Percentiles rank a stretch among this genome's conserved stretches.
Evolutionary conservation across 441 rosid species (phyloP).

Genomic region (Bocquillonia castaneifolia): DNA sequence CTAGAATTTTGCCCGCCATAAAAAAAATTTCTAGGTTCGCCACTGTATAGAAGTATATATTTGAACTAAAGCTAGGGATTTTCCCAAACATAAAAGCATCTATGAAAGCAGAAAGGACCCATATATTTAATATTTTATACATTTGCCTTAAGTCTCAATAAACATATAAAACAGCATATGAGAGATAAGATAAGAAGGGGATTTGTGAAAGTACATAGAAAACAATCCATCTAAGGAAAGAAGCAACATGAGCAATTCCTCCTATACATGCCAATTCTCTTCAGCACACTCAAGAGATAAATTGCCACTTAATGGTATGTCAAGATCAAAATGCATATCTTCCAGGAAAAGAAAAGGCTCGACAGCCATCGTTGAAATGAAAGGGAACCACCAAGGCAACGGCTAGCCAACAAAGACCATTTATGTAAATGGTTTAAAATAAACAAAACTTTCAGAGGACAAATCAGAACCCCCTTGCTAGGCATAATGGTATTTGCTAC

Average conservation of each 20-base stretch:
- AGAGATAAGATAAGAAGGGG: not conserved
- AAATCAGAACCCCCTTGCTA: not conserved
- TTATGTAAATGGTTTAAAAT: not conserved
- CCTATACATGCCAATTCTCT: not conserved
- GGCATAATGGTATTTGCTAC: not conserved
- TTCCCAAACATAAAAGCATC: not conserved
- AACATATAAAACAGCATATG: not conserved
- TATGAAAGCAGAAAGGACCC: not conserved
- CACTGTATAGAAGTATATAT: too few species aligned
- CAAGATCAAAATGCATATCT: not conserved
- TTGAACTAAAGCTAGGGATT: not conserved
- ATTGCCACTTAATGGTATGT: not conserved
- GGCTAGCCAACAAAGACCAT: not conserved
- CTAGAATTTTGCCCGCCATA: too few species aligned
- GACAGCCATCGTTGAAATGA: not conserved
- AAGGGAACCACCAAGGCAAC: not conserved
- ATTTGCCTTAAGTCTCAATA: not conserved
- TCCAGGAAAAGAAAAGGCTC: not conserved
- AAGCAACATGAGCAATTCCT: not conserved
- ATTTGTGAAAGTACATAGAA: conserved; percentile 4
- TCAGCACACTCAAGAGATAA: not conserved
- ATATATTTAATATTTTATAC: not conserved
- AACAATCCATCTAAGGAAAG: not conserved
- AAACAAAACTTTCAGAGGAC: not conserved
- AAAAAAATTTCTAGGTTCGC: too few species aligned